These are phyloP conservation scores for Diaporthe capsici DNA, from an alignment of 2,329 filamentous ascomycete species.

Conservation along the genomic window DNA sequence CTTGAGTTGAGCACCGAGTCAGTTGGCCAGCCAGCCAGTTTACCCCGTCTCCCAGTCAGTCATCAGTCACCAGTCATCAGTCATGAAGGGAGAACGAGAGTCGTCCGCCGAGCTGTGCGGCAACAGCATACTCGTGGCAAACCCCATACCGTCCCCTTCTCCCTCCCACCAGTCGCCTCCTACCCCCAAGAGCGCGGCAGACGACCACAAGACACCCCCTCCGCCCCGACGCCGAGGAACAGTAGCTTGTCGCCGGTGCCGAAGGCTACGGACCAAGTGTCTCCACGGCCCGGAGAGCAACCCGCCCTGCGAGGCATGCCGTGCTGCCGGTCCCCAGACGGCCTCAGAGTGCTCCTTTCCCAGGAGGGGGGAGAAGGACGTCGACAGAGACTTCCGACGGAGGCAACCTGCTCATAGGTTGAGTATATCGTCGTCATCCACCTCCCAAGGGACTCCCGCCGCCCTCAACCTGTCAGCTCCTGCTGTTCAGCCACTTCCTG, in stretches of 20 bases:
- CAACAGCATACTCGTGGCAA: slow-evolving; percentile 40
- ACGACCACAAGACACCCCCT: slow-evolving; percentile 27
- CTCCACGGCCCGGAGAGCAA: slow-evolving; percentile 40
- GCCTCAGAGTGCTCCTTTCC: slow-evolving; percentile 39
- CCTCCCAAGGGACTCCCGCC: slow-evolving; percentile 29
- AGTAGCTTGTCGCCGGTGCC: slow-evolving; percentile 42
- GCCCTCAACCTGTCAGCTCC: slow-evolving; percentile 23
- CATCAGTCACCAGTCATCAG: slow-evolving; percentile 14
- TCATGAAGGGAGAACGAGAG: slow-evolving; percentile 37
- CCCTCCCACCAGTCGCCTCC: slow-evolving; percentile 31
- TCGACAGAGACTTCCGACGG: slow-evolving; percentile 41
- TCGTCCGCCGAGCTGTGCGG: slow-evolving; percentile 38
- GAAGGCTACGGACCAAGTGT: slow-evolving; percentile 42
- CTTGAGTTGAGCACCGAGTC: slow-evolving; percentile 4
- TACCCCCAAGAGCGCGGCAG: slow-evolving; percentile 10
- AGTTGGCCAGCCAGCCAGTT: background rate
- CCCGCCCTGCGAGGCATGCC: slow-evolving; percentile 41
- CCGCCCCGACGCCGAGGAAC: slow-evolving; percentile 39
- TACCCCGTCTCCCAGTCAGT: background rate
- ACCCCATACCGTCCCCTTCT: slow-evolving; percentile 33
- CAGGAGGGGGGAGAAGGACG: slow-evolving; percentile 39
- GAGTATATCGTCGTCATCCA: slow-evolving; percentile 39
- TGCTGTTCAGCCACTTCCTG: slow-evolving; percentile 35
- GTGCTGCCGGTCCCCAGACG: slow-evolving; percentile 38
- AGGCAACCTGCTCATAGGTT: slow-evolving; percentile 34